Conservation (phyloP, 2,329 filamentous ascomycete species). For the Xylariomycetidae sp. region DNA sequence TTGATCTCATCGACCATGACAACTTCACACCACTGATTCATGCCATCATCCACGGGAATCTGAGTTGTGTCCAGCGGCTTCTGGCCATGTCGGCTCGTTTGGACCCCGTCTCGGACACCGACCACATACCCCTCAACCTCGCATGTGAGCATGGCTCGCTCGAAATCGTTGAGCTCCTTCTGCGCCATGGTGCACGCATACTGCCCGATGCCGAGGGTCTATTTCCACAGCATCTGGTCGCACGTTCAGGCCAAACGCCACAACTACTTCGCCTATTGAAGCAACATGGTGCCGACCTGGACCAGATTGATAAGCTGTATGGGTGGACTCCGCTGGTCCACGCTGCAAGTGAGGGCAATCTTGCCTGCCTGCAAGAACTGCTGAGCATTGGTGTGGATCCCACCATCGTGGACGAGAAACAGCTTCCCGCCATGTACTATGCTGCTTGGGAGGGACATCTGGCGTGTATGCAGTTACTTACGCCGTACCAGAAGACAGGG, state of each 20-base stretch:
- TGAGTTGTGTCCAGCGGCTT: conserved; percentile 73
- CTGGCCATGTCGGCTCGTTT: conserved; percentile 75
- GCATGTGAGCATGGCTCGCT: conserved; percentile 90
- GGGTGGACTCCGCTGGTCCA: conserved; percentile 97
- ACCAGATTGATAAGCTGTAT: conserved; percentile 92
- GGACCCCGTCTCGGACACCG: conserved; percentile 76
- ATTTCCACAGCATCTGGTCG: conserved; percentile 94
- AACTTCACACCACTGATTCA: conserved; percentile 96
- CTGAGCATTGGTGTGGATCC: conserved; percentile 73
- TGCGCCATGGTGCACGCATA: conserved; percentile 74
- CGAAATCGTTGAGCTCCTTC: conserved; percentile 75
- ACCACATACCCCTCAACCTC: conserved; percentile 90
- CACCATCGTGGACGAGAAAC: conserved; percentile 83
- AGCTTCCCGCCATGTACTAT: conserved; percentile 92
- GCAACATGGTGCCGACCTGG: conserved; percentile 79
- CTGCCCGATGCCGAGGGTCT: conserved; percentile 94
- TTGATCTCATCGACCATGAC: conserved; percentile 88
- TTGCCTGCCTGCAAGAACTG: conserved; percentile 76
- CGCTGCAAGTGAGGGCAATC: conserved; percentile 91
- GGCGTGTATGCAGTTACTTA: conserved; percentile 86
- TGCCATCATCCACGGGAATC: conserved; percentile 81
- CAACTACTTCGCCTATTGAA: conserved; percentile 74
- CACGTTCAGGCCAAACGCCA: conserved; percentile 77
- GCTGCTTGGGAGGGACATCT: conserved; percentile 96
- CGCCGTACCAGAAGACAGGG: conserved; percentile 46